phyloP scores from a whole-genome alignment of 2,329 filamentous ascomycete genomes.

The Penicillium freii region DNA sequence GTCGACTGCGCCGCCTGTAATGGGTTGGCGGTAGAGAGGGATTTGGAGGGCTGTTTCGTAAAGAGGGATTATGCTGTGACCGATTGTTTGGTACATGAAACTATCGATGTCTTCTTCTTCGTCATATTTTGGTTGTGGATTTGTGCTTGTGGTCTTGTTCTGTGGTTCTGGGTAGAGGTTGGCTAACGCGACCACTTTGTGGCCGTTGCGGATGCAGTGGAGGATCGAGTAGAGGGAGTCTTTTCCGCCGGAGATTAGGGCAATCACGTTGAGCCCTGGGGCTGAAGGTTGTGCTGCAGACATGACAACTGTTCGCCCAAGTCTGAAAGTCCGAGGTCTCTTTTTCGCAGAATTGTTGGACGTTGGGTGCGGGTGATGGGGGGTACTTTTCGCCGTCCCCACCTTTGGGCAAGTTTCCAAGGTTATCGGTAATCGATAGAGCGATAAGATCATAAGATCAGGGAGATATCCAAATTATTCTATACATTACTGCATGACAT shows the following conservation, averaged over 20 bases:
- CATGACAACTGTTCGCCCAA: constrained; percentile 22
- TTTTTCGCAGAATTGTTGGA: constrained; percentile 4
- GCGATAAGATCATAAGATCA: neutral
- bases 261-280: constrained; percentile 68
- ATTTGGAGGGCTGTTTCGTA: constrained; percentile 76
- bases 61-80: constrained; percentile 79
- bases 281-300: constrained; percentile 27
- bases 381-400: constrained; percentile 9
- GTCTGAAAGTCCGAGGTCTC: neutral
- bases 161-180: constrained; percentile 69
- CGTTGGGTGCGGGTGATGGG: constrained; percentile 6
- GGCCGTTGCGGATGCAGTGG: constrained; percentile 83
- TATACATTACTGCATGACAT: neutral
- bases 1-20: constrained; percentile 69
- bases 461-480: neutral
- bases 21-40: constrained; percentile 78
- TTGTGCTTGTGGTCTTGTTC: neutral
- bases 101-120: constrained; percentile 73
- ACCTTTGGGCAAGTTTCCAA: constrained; percentile 2
- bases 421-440: constrained; percentile 7
- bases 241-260: constrained; percentile 92
- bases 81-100: constrained; percentile 99
- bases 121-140: constrained; percentile 10
- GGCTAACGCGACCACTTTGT: constrained; percentile 80
- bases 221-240: constrained; percentile 93